Evolutionary conservation across 192 early-diverging fungal species (phyloP).

Genomic region (Phycomyces blakesleeanus): DNA sequence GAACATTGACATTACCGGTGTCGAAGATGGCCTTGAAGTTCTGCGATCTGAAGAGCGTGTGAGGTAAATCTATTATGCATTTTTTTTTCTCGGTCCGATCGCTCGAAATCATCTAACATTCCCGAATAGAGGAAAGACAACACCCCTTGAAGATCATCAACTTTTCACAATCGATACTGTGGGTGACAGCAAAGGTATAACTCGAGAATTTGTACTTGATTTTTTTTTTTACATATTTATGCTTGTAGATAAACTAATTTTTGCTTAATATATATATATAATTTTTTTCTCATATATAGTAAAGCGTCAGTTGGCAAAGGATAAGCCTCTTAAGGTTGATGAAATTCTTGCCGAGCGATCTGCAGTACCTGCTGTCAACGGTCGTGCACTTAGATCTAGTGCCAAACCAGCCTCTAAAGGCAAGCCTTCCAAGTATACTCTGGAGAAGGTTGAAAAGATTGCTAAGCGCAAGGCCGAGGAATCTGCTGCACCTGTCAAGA

Average conservation of each 20-base stretch:
- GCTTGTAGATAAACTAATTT: background rate
- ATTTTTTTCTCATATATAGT: slow-evolving; percentile 29
- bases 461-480: slow-evolving; percentile 37
- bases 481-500: slow-evolving; percentile 13
- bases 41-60: slow-evolving; percentile 69
- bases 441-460: slow-evolving; percentile 38
- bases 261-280: background rate
- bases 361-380: slow-evolving; percentile 51
- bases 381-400: slow-evolving; percentile 2
- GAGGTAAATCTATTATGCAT: slow-evolving; percentile 50
- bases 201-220: background rate
- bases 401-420: slow-evolving; percentile 24
- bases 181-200: slow-evolving; percentile 55
- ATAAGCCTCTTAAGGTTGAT: slow-evolving; percentile 70
- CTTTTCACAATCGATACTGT: slow-evolving; percentile 69
- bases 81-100: too few species aligned
- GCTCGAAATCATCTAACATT: background rate
- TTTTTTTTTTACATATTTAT: too few species aligned
- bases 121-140: slow-evolving; percentile 45
- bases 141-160: slow-evolving; percentile 41
- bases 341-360: slow-evolving; percentile 78
- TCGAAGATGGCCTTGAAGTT: slow-evolving; percentile 74
- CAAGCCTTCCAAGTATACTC: slow-evolving; percentile 42
- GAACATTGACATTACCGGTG: slow-evolving; percentile 78
- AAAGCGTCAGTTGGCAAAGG: slow-evolving; percentile 40